phyloP scores from a whole-genome alignment of 768 basidiomycete genomes.

The Phlebiopsis flavidoalba region DNA sequence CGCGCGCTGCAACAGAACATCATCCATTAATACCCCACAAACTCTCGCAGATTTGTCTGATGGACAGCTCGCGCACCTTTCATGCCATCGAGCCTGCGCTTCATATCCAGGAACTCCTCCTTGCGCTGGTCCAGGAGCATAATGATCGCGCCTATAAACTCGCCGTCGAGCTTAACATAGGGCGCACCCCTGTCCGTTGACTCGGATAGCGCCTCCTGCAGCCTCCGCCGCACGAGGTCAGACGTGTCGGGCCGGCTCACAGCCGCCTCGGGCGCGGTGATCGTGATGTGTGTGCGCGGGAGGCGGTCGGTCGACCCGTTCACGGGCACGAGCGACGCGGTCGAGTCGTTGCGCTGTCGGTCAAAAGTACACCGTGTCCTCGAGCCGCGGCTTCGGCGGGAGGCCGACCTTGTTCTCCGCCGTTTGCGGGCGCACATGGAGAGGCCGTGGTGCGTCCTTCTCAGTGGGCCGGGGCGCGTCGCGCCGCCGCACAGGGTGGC shows the following conservation, averaged over 20 bases:
- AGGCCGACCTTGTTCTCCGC: background rate
- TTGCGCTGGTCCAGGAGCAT: constrained; percentile 59
- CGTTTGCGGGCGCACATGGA: constrained; percentile 1
- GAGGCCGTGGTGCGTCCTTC: constrained; percentile 6
- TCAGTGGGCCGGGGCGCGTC: constrained; percentile 13
- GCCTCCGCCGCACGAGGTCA: constrained; percentile 42
- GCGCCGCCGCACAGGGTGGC: constrained; percentile 18
- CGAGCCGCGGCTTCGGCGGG: background rate
- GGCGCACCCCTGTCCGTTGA: constrained; percentile 54
- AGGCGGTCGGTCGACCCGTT: background rate
- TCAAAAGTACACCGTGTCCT: background rate
- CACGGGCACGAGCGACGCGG: background rate
- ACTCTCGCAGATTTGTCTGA: background rate
- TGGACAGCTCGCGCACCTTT: constrained; percentile 51
- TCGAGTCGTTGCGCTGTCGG: constrained; percentile 10
- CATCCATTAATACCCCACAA: background rate
- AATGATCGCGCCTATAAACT: constrained; percentile 66
- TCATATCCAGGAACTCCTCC: constrained; percentile 57
- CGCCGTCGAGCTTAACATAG: constrained; percentile 68
- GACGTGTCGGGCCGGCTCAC: constrained; percentile 31
- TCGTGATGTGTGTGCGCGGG: constrained; percentile 29
- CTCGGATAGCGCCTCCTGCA: constrained; percentile 59
- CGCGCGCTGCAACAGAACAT: constrained; percentile 52
- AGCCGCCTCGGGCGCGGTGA: constrained; percentile 39
- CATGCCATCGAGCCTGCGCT: constrained; percentile 75